Percentiles rank a stretch among this genome's conserved stretches.
phyloP scores from a whole-genome alignment of 2,329 filamentous ascomycete species.

The Alternaria sp. region DNA sequence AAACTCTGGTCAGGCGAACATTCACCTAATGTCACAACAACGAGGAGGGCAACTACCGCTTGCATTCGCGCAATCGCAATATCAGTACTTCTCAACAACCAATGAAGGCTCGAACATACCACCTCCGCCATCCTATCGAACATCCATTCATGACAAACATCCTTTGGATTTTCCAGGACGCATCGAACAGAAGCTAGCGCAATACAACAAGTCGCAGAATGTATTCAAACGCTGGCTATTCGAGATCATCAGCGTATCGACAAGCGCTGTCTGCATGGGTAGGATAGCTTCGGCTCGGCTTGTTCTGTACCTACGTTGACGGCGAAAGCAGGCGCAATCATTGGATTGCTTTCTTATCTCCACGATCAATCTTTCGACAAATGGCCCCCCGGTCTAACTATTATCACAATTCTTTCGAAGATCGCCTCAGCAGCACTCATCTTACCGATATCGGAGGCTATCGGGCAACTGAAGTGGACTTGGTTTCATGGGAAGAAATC shows the following conservation, averaged over 20 bases:
- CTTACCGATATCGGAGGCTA: constrained; percentile 37
- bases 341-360: constrained; percentile 41
- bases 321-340: constrained; percentile 29
- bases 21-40: neutral
- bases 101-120: neutral
- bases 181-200: constrained; percentile 33
- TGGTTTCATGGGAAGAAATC: constrained; percentile 34
- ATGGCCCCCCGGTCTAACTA: constrained; percentile 39
- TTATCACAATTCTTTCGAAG: constrained; percentile 34
- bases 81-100: neutral
- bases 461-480: constrained; percentile 46
- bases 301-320: neutral
- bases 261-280: constrained; percentile 46
- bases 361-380: constrained; percentile 38
- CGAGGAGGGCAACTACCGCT: neutral
- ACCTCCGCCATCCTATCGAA: neutral
- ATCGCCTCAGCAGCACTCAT: constrained; percentile 37
- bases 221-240: constrained; percentile 37
- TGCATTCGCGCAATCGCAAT: neutral
- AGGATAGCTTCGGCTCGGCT: neutral
- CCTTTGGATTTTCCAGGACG: constrained; percentile 27
- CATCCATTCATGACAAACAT: neutral
- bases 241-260: constrained; percentile 38
- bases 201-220: constrained; percentile 31
- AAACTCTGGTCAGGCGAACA: neutral